Evolutionary conservation across 2,329 filamentous ascomycete genomes (phyloP), one percentile per base, ranked within the genome.

Genomic region (Thelonectria blattea): DNA sequence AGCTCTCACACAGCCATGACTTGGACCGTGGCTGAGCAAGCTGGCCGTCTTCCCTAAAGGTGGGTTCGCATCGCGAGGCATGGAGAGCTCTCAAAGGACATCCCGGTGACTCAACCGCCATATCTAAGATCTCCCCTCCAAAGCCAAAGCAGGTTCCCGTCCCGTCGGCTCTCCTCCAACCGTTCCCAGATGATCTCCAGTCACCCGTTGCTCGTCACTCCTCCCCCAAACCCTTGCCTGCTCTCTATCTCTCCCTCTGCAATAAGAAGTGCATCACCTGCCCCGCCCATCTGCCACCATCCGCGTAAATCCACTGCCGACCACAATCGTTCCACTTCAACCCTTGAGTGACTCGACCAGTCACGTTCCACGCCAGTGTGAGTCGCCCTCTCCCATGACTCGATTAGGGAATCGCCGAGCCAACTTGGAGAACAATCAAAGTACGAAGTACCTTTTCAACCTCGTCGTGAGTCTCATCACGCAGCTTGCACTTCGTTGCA

Each of bases 321-420:
- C 30, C 30, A 47, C 61, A 55, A 7, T 69, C 66, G 68, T 60
- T 60, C 63, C 56, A 50, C 49, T 45, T 51, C 43, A 27, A n/a
- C 20, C 30, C 18, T 34, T 45, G 46, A 52, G 58, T 53, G 54
- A 53, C 45, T 56, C 45, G 43, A 30, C 59, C 39, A 67, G 68
- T 70, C 68, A 70, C 62, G 52, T 58, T 64, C 58, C 27, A 37
- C 34, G 34, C 53, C 61, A 47, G 58, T 56, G 59, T 64, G 68
- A 65, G 47, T 37, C 17, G 43, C 55, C 57, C 18, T 37, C 32
- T 39, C 41, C 47, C 66, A 61, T 56, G 46, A 54, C 48, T 52
- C 43, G 39, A 52, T 43, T 30, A 39, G 30, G 24, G 48, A 46
- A 24, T 47, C 24, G 30, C 46, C 41, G 30, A 41, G 12, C 17